A percentile compares a stretch with the other conserved stretches of the same genome.
phyloP scores from a whole-genome alignment of 371 early-diverging fungal species.

The Circinella umbellata region DNA sequence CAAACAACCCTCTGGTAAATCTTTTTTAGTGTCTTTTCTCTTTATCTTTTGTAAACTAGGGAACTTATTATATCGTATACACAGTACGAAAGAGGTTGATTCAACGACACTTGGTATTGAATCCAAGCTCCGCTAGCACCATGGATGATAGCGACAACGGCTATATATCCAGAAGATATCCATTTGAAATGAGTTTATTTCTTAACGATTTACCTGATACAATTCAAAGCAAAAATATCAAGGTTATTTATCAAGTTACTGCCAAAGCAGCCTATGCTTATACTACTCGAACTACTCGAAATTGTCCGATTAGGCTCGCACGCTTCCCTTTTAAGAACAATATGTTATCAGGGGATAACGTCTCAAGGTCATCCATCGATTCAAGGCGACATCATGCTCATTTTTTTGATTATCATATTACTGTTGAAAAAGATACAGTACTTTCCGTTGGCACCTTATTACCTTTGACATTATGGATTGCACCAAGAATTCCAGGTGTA shows the following conservation, averaged over 20 bases:
- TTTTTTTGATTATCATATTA: slow-evolving; percentile 5
- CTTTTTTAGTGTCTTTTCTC: too few species aligned
- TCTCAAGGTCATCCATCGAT: slow-evolving; percentile 3
- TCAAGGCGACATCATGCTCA: slow-evolving; percentile 8
- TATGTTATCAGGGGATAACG: slow-evolving; percentile 4
- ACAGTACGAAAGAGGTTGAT: slow-evolving; percentile 4
- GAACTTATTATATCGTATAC: too few species aligned
- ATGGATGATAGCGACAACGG: not conserved
- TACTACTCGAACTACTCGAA: not conserved
- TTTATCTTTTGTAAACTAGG: too few species aligned
- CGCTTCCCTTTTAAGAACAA: slow-evolving; percentile 3
- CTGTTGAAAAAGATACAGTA: not conserved
- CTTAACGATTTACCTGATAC: slow-evolving; percentile 1
- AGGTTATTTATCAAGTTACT: slow-evolving; percentile 1
- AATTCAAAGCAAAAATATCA: slow-evolving; percentile 9
- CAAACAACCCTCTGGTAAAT: slow-evolving; percentile 4
- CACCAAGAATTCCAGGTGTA: slow-evolving; percentile 7
- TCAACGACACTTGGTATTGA: slow-evolving; percentile 6
- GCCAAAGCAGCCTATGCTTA: not conserved
- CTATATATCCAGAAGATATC: slow-evolving; percentile 1
- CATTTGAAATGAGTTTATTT: slow-evolving; percentile 1
- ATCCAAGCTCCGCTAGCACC: slow-evolving; percentile 3
- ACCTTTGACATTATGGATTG: slow-evolving; percentile 1
- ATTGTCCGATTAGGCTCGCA: not conserved
- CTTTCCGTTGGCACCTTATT: slow-evolving; percentile 4